Base-by-base conservation (phyloP, 2,329 filamentous ascomycete genomes). In the Cryphonectria nitschkei region DNA sequence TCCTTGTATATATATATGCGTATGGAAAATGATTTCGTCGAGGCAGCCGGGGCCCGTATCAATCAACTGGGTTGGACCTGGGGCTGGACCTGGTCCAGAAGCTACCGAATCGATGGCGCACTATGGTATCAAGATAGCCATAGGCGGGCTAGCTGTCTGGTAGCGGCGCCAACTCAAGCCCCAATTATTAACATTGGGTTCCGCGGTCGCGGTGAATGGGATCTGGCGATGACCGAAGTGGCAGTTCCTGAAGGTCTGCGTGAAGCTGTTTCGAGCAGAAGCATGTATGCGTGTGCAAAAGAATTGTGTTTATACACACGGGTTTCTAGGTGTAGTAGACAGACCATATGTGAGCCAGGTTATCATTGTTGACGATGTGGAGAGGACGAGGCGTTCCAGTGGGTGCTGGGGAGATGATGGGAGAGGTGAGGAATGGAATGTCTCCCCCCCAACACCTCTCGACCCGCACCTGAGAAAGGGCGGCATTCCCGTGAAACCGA, bases 401-500 rank as follows among this genome's bases (percentile, higher is more conserved):
- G 65, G 67, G 67, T 26, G 52, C 39, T 60, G 34, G 46, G 65
- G 58, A 56, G 60, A 67, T 58, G 60, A 61, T 39, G 65, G 69
- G 43, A 37, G 58, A n/a, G 68, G 29, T 29, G 52, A 69, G 63
- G 52, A 60, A 62, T 65, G 68, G 46, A 58, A 29, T 61, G 65
- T 39, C 46, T 50, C 32, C 58, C 58, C 58, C 61, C 11, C 37
- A 64, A 46, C 9, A 22, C 39, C 11, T 11, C 11, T 14, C 39
- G 26, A 41, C 22, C 61, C 54, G 54, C 54, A 58, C 16, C 39
- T 62, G 46, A 65, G 37, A 58, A 50, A 56, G 37, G 46, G 58
- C 69, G 65, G 67, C 58, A 70, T 68, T 54, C 63, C 43, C 69
- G 61, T 70, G 69, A 68, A 68, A 70, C 60, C 64, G 43, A 43